Percentiles rank a stretch among this genome's conserved stretches.
Evolutionary conservation across 495 filamentous ascomycete species (phyloP).

Genomic region (Neurospora sp.): DNA sequence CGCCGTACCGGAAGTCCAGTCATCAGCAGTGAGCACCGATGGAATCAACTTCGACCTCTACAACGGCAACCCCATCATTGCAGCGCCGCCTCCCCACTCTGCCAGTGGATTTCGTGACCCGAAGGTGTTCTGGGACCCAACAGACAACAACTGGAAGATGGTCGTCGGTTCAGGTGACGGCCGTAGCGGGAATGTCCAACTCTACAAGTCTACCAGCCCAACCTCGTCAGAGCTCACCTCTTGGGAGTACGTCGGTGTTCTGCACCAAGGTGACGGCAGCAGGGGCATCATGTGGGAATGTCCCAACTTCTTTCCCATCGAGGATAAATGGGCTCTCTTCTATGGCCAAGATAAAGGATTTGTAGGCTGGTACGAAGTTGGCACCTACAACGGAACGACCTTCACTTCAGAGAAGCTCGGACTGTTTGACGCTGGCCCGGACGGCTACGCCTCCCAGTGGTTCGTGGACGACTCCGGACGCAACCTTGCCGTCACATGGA

Average conservation of each 20-base stretch:
- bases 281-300: background rate
- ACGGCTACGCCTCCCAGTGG: background rate
- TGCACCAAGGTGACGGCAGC: background rate
- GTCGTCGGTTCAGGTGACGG: background rate
- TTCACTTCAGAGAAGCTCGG: background rate
- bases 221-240: background rate
- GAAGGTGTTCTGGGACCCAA: background rate
- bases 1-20: background rate
- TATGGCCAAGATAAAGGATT: background rate
- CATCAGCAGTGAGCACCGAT: background rate
- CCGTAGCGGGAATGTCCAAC: background rate
- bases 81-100: background rate
- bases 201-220: background rate
- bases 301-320: background rate
- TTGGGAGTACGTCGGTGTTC: background rate
- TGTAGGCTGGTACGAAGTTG: background rate
- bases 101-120: background rate
- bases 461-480: background rate
- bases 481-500: background rate
- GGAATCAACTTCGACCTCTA: background rate
- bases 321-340: background rate
- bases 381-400: background rate
- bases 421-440: background rate
- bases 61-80: background rate
- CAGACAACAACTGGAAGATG: background rate